These are phyloP conservation scores for Seiridium unicorne DNA, from an alignment of 2,329 filamentous ascomycete genomes.

Conservation along the genomic window DNA sequence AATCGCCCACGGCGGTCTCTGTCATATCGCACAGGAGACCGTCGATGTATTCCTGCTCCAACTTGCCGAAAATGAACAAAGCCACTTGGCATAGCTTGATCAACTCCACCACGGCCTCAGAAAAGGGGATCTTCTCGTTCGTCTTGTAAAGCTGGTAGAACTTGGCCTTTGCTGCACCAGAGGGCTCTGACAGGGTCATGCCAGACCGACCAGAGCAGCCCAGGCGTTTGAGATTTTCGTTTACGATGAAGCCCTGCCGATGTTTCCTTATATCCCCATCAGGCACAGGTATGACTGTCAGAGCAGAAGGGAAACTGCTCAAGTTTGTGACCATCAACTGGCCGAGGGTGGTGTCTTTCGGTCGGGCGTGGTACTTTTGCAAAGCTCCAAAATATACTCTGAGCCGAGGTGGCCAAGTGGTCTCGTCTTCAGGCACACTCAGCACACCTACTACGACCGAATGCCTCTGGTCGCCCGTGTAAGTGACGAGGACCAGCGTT, in stretches of 20 bases:
- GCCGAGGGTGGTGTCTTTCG: conserved; percentile 78
- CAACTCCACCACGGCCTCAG: conserved; percentile 79
- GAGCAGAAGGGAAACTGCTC: conserved; percentile 83
- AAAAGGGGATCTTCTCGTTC: conserved; percentile 76
- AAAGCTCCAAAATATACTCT: conserved; percentile 84
- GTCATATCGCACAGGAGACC: conserved; percentile 91
- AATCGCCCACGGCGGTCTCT: conserved; percentile 84
- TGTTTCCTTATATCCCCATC: conserved; percentile 81
- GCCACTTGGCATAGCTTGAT: conserved; percentile 91
- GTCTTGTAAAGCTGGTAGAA: conserved; percentile 89
- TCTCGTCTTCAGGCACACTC: conserved; percentile 77
- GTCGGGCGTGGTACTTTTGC: conserved; percentile 79
- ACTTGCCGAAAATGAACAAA: conserved; percentile 80
- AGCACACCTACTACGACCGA: conserved; percentile 77
- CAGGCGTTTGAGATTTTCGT: conserved; percentile 88
- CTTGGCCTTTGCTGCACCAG: conserved; percentile 80
- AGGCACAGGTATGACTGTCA: conserved; percentile 89
- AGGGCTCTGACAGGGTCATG: conserved; percentile 75
- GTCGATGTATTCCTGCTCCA: conserved; percentile 87
- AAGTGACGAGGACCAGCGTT: conserved; percentile 88
- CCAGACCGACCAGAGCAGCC: conserved; percentile 90
- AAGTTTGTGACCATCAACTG: conserved; percentile 93
- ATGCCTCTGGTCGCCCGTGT: conserved; percentile 82
- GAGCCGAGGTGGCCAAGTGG: conserved; percentile 74
- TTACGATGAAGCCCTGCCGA: conserved; percentile 84